Evolutionary conservation across 1,139 yeast genomes (phyloP).

Genomic region (Yarrowia galli): DNA sequence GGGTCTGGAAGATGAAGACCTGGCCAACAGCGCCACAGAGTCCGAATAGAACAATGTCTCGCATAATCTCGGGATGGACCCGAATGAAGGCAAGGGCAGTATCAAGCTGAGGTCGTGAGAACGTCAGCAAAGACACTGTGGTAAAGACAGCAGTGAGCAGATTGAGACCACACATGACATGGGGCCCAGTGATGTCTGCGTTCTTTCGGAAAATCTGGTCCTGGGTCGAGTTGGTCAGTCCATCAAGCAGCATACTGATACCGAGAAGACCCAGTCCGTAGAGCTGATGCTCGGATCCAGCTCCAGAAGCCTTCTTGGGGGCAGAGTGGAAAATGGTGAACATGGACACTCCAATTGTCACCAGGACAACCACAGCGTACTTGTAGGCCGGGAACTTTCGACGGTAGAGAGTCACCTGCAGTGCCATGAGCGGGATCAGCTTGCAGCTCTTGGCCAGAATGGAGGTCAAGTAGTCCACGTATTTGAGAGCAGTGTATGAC

Average conservation of each 20-base stretch:
- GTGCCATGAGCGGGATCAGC: conserved; percentile 87
- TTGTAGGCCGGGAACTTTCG: conserved; percentile 77
- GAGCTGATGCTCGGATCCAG: conserved; percentile 52
- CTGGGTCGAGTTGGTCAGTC: conserved; percentile 91
- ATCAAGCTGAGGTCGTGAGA: conserved; percentile 57
- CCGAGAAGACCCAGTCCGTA: conserved; percentile 68
- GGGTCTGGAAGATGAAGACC: conserved; percentile 82
- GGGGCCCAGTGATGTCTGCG: conserved; percentile 71
- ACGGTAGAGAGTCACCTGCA: conserved; percentile 76
- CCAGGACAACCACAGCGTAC: conserved; percentile 74
- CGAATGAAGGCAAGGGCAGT: conserved; percentile 59
- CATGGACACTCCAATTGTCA: conserved; percentile 80
- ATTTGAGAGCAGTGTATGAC: conserved; percentile 74
- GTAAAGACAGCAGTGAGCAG: conserved; percentile 57
- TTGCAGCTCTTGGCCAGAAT: conserved; percentile 93
- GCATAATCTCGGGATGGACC: conserved; percentile 59
- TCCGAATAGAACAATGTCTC: conserved; percentile 72
- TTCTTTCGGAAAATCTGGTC: conserved; percentile 72
- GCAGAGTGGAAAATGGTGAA: conserved; percentile 59
- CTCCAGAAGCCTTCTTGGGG: conserved; percentile 43
- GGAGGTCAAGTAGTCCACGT: conserved; percentile 85
- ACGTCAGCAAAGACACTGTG: conserved; percentile 54
- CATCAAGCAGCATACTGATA: conserved; percentile 79
- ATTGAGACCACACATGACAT: conserved; percentile 85
- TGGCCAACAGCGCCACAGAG: conserved; percentile 91